Evolutionary conservation across 2,329 filamentous ascomycete genomes (phyloP), one percentile per base, ranked within the genome.

Genomic region (Helminthosporium solani): DNA sequence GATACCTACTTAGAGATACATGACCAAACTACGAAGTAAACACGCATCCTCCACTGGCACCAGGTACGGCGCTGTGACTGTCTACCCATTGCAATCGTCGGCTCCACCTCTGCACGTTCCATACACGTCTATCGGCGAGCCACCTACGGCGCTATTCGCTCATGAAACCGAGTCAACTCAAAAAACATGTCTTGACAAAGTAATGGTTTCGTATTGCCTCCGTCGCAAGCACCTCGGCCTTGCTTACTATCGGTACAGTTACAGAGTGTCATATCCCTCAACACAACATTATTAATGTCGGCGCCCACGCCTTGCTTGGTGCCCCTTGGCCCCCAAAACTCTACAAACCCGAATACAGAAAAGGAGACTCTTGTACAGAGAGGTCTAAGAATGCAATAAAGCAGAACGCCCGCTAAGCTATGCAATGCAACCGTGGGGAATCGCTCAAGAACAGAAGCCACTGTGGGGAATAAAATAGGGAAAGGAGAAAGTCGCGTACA

Each of bases 341-440:
- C 3, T 18, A 18, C 11, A 33, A 30, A 39, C n/a, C 3, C 8
- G 12, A 27, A 27, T n/a, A 23, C n/a, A n/a, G n/a, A 38, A 38
- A 15, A 38, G 6, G 20, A 16, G n/a, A 15, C 35, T 16, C 35
- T 23, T 23, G 19, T 25, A 25, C 23, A 27, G 20, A 38, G 19
- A 23, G 35, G 35, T 25, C n/a, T 25, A 38, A 21, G 35, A 38
- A 25, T 18, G 11, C 23, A 40, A 31, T 15, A 21, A 40, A 19
- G 39, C 44, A 50, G 51, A 64, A 67, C 63, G 61, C 66, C 66
- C 63, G 63, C 66, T 64, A 63, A 55, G 58, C 53, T 55, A 59
- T 61, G 57, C 56, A 47, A 31, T 41, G 39, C 37, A 25, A 56
- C 47, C 49, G 45, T n/a, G 55, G 39, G 41, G 45, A 51, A 47